Conservation (phyloP, 2,329 filamentous ascomycete genomes). For the Diaporthe sp. region DNA sequence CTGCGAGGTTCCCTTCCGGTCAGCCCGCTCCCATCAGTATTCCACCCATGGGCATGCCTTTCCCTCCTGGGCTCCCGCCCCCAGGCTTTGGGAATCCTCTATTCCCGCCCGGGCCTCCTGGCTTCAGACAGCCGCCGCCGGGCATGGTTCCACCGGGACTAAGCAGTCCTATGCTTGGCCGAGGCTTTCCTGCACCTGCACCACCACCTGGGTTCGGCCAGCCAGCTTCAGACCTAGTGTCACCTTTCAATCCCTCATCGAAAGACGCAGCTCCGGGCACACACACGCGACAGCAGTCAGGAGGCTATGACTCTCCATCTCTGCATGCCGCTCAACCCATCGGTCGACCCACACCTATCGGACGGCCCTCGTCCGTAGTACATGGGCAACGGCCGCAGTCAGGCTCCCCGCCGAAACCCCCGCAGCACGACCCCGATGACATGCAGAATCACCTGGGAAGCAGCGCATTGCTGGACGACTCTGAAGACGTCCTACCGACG, state of each 20-base stretch:
- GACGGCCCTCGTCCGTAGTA: conserved; percentile 82
- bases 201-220: conserved; percentile 70
- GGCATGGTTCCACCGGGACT: conserved; percentile 68
- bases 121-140: conserved; percentile 61
- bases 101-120: conserved; percentile 57
- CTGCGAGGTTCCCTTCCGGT: conserved; percentile 52
- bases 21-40: conserved; percentile 66
- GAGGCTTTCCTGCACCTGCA: conserved; percentile 60
- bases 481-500: conserved; percentile 63
- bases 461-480: conserved; percentile 87
- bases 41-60: conserved; percentile 70
- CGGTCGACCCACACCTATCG: conserved; percentile 87
- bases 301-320: conserved; percentile 72
- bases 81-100: conserved; percentile 68
- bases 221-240: conserved; percentile 57
- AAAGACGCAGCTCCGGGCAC: conserved; percentile 59
- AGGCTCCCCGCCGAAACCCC: conserved; percentile 45
- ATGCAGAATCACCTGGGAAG: conserved; percentile 88
- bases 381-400: conserved; percentile 61
- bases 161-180: conserved; percentile 56
- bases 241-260: conserved; percentile 52
- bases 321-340: conserved; percentile 78
- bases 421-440: conserved; percentile 75
- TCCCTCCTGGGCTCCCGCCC: conserved; percentile 61
- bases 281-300: conserved; percentile 84